Base-by-base conservation (phyloP, 2,329 filamentous ascomycete genomes). In the Fusarium nanum region DNA sequence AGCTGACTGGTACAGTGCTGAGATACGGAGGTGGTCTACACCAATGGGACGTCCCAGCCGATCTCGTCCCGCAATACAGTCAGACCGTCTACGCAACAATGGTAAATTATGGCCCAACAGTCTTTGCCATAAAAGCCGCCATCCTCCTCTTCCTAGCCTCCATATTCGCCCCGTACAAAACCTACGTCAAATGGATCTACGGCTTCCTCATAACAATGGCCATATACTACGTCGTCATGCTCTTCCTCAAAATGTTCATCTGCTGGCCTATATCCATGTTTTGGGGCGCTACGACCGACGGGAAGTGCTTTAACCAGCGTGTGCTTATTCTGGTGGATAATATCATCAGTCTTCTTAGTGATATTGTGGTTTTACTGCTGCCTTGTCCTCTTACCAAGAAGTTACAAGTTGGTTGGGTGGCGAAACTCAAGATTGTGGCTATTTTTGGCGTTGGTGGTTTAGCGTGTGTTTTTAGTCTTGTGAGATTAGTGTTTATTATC, bases 171-270 rank as follows among this genome's bases (percentile, higher is more conserved):
- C 66, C 66, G 0, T 70, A 69, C 13, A 70, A 70, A 10, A 56
- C 56, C 5, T 69, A 69, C n/a, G 66, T 67, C 2, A 69, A 61
- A 28, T 69, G 66, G 66, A 69, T 69, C 2, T 69, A 69, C 6
- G 55, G 44, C 16, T 70, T 69, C 5, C 60, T 69, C 0, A 41
- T 34, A 1, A 18, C 66, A 2, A 70, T 70, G 66, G 60, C 30
- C 0, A 13, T 70, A 1, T 69, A 69, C 42, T 69, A 69, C 13
- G 13, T 50, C 1, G 23, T 64, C 1, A 69, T 69, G 66, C 10
- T 69, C 0, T 69, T 69, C 5, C 55, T 69, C 0, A 69, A 69
- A 3, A 70, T 56, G 44, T 56, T 69, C 9, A 69, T 69, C 20
- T 69, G 66, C 3, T 56, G 66, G 3, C 66, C 66, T 0, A 66